Conservation (phyloP, 768 basidiomycete genomes). For the Phallus indusiatus region DNA sequence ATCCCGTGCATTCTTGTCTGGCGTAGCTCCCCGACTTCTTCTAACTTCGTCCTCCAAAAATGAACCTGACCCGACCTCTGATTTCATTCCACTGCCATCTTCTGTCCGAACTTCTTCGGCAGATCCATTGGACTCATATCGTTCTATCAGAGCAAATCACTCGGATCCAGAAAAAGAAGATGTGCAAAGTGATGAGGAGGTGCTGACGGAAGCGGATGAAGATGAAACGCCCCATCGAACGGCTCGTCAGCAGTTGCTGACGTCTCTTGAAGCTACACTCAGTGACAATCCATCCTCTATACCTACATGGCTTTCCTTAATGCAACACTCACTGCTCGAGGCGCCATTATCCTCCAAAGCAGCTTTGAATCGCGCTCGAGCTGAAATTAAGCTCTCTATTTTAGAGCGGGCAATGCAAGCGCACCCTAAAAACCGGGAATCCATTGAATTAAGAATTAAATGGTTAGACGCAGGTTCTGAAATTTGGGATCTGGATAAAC, state of each 20-base stretch:
- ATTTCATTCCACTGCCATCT: constrained; percentile 52
- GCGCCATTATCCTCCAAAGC: constrained; percentile 61
- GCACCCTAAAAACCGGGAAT: constrained; percentile 40
- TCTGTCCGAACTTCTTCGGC: constrained; percentile 16
- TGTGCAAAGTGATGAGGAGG: constrained; percentile 21
- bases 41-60: constrained; percentile 19
- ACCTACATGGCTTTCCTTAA: constrained; percentile 51
- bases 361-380: constrained; percentile 46
- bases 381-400: constrained; percentile 63
- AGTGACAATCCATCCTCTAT: constrained; percentile 40
- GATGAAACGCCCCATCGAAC: constrained; percentile 12
- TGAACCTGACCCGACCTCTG: constrained; percentile 30
- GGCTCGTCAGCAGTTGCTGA: constrained; percentile 51
- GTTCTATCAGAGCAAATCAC: constrained; percentile 29
- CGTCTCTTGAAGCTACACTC: constrained; percentile 47
- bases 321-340: constrained; percentile 53
- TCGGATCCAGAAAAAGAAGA: constrained; percentile 23
- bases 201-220: constrained; percentile 25
- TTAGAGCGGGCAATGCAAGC: constrained; percentile 53
- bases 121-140: constrained; percentile 34
- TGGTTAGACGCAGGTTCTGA: constrained; percentile 69
- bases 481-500: constrained; percentile 49
- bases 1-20: constrained; percentile 40
- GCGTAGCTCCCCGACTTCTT: constrained; percentile 42
- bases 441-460: constrained; percentile 43